Evolutionary conservation across 257 asterid genomes (phyloP).

Genomic region (Nicotiana undulata): DNA sequence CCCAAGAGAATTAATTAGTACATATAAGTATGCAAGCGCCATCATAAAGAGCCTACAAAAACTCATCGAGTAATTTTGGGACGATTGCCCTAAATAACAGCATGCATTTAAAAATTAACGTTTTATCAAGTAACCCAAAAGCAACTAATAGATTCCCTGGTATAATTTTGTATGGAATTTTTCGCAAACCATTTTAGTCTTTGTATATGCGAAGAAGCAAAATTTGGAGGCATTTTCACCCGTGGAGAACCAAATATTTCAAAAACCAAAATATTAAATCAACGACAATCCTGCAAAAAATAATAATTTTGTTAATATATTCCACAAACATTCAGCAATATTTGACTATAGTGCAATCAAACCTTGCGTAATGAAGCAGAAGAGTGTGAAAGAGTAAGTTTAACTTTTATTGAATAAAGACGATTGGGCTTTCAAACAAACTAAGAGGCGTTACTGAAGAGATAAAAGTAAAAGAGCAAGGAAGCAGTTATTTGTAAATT

Average conservation of each 20-base stretch:
- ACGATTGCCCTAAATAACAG: too few species aligned
- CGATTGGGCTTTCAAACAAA: too few species aligned
- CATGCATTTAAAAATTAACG: too few species aligned
- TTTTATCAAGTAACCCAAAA: too few species aligned
- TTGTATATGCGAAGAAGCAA: too few species aligned
- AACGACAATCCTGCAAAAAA: background rate
- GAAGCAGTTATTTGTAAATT: too few species aligned
- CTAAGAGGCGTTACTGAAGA: too few species aligned
- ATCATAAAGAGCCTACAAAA: background rate
- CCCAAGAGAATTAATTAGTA: background rate
- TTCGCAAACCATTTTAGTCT: too few species aligned
- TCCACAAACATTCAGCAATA: background rate
- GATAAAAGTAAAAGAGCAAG: too few species aligned
- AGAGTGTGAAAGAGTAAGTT: background rate
- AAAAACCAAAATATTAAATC: background rate
- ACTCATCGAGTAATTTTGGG: background rate
- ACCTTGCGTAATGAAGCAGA: background rate
- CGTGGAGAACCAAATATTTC: background rate
- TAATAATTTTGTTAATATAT: background rate
- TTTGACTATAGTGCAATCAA: background rate
- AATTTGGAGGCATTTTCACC: background rate
- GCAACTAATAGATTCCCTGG: too few species aligned
- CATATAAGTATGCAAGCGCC: background rate
- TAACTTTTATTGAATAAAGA: background rate
- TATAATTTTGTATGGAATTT: too few species aligned